phyloP scores from a whole-genome alignment of 2,329 filamentous ascomycete genomes.

The Ascochyta lentis region DNA sequence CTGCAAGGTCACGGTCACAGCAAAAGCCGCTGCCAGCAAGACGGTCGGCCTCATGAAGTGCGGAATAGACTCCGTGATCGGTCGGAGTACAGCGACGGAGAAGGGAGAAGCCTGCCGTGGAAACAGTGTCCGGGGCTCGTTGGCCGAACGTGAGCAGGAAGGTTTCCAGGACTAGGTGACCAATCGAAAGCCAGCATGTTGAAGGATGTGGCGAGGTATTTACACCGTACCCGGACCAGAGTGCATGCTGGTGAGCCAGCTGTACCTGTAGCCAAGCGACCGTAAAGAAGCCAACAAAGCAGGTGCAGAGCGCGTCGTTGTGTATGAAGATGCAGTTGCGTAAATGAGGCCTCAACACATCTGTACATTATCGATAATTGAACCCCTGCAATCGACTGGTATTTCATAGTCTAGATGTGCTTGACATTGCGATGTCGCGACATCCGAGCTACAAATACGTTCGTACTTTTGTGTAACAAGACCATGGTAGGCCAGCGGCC shows the following conservation, averaged over 20 bases:
- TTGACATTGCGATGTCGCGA: background rate
- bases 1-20: slow-evolving; percentile 20
- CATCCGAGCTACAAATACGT: background rate
- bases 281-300: background rate
- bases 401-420: background rate
- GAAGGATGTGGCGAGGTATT: slow-evolving; percentile 19
- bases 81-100: slow-evolving; percentile 6
- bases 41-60: slow-evolving; percentile 2
- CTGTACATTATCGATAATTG: background rate
- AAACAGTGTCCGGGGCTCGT: background rate
- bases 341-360: background rate
- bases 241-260: slow-evolving; percentile 1
- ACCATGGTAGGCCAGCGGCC: background rate
- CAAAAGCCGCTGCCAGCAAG: slow-evolving; percentile 12
- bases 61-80: slow-evolving; percentile 3
- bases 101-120: background rate
- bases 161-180: slow-evolving; percentile 6
- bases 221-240: slow-evolving; percentile 4
- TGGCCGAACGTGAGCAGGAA: slow-evolving; percentile 7
- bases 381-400: background rate
- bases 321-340: background rate
- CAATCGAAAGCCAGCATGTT: slow-evolving; percentile 14
- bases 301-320: background rate
- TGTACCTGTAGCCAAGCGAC: slow-evolving; percentile 7
- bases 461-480: background rate